Base-by-base conservation (phyloP, 2,329 filamentous ascomycete species). In the Exophiala dermatitidis region DNA sequence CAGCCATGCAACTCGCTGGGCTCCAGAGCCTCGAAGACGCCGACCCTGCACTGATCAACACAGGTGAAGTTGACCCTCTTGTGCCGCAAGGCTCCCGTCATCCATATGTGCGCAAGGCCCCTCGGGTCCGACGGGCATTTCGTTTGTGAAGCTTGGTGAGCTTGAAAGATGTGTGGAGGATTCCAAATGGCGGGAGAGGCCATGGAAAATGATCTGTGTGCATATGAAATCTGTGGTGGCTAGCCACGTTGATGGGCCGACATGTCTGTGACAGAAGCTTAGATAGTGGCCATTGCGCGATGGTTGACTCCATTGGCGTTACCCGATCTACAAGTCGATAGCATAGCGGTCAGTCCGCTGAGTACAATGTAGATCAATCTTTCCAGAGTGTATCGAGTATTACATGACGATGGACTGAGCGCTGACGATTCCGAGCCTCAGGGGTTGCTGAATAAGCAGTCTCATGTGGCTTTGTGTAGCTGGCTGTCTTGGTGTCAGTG, bases 1-100 rank as follows among this genome's bases (percentile, higher is more conserved):
- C 79, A 1, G 81, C 81, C 1, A 86, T 86, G 83, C 76, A 78
- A 26, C 74, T 85, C 64, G 77, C 82, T 54, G 83, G 83, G 1
- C 73, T 85, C 34, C 83, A 78, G 1, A 74, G 78, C 56, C 67
- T 86, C 3, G 74, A 77, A 48, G 74, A 84, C 63, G 74, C 82
- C 3, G 77, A 83, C 58, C 80, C 82, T 1, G 81, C 81, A 0
- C 69, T 84, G 64, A 67, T 85, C 29, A 83, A 84, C 50, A 77
- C 76, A 0, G 49, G 54, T 3, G 57, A 61, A n/a, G 32, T 60
- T 28, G 76, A 80, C 62, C 69, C 73, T 60, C 65, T 77, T n/a
- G 70, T 80, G 43, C 74, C 75, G 32, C 59, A 59, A 36, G 65
- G 65, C 9, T 65, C 64, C 26, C 62, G 62, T 26, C 73, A 75